Evolutionary conservation across 306 rosid genomes (phyloP).

Genomic region (Castanopsis chinensis): DNA sequence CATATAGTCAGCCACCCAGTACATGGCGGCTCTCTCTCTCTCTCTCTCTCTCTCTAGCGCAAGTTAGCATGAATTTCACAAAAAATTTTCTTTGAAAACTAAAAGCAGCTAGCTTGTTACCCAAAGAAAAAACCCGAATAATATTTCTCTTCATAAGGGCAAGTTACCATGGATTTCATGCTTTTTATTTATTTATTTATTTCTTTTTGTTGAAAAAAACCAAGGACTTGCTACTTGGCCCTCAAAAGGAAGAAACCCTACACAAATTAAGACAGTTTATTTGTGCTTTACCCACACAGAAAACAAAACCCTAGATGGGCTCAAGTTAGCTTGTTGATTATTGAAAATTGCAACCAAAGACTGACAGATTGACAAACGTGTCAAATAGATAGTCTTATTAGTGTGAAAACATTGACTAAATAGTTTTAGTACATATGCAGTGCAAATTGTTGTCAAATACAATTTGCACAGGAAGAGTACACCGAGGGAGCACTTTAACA

Average conservation of each 20-base stretch:
- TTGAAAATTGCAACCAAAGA: conserved; percentile 20
- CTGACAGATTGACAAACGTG: conserved; percentile 32
- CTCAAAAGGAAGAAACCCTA: no score
- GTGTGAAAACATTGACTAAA: conserved; percentile 42
- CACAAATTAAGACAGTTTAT: not conserved
- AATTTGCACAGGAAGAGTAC: not conserved
- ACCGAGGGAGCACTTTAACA: conserved; percentile 26
- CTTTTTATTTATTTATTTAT: not conserved
- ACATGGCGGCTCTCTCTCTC: conserved; percentile 40
- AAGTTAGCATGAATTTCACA: conserved; percentile 29
- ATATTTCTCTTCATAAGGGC: conserved; percentile 11
- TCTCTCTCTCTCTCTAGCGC: conserved; percentile 8
- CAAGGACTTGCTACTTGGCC: no score
- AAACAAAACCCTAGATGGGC: conserved; percentile 15
- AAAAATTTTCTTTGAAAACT: conserved; percentile 10
- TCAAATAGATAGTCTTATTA: conserved; percentile 11
- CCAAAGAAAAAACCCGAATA: not conserved
- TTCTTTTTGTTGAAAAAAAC: no score
- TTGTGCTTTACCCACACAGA: not conserved
- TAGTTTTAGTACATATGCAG: conserved; percentile 21
- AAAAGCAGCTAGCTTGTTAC: not conserved
- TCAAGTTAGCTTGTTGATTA: conserved; percentile 15
- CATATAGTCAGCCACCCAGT: conserved; percentile 37
- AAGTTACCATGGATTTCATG: conserved; percentile 35
- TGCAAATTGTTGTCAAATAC: conserved; percentile 18